Percentiles rank a stretch among this genome's conserved stretches.
Conservation (phyloP, 2,329 filamentous ascomycete species). For the Fusarium siculi region DNA sequence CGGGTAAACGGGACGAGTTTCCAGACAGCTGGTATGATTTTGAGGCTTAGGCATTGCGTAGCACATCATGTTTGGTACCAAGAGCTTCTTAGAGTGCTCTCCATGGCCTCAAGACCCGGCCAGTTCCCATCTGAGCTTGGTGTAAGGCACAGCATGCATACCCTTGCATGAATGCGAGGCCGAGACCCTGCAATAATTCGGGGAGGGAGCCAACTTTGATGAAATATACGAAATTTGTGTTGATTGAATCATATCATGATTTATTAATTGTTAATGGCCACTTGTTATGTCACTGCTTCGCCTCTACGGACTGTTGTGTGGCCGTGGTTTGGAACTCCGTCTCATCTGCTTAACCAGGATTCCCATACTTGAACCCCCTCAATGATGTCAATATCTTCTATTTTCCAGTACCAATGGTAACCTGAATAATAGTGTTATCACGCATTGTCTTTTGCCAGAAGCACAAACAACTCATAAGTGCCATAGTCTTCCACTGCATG, state of each 20-base stretch:
- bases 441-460: conserved; percentile 19
- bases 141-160: not conserved
- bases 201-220: not conserved
- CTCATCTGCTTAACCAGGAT: not conserved
- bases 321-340: not conserved
- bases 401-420: not conserved
- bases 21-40: not conserved
- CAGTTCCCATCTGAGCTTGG: conserved; percentile 6
- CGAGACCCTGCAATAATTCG: not conserved
- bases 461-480: conserved; percentile 30
- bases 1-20: not conserved
- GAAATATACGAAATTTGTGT: not conserved
- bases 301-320: too few species aligned
- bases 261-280: not conserved
- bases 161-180: not conserved
- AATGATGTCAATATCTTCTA: not conserved
- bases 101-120: not conserved
- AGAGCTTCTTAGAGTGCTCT: not conserved
- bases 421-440: not conserved
- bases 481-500: conserved; percentile 28
- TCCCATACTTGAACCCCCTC: not conserved
- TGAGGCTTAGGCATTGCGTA: not conserved
- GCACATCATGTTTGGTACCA: not conserved
- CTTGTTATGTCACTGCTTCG: not conserved
- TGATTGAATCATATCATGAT: not conserved